Percentiles rank a stretch among this genome's conserved stretches.
phyloP scores from a whole-genome alignment of 305 asterid species.

The Rubia peregrina region DNA sequence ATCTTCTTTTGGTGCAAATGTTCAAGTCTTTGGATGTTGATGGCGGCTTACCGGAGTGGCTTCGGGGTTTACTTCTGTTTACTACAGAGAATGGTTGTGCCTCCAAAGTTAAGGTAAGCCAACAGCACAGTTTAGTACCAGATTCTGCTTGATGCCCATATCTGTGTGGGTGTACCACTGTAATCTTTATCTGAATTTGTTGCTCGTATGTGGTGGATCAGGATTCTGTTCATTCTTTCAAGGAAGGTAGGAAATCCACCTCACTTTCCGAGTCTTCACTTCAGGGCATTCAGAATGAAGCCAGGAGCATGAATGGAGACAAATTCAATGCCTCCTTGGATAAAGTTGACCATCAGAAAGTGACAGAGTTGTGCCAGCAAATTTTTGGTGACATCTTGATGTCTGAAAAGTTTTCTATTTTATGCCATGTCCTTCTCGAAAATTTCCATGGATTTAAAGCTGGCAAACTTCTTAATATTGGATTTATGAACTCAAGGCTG shows the following conservation, averaged over 20 bases:
- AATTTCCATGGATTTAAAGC: conserved; percentile 56
- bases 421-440: conserved; percentile 60
- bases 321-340: conserved; percentile 35
- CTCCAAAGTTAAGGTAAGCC: conserved; percentile 44
- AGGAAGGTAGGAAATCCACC: conserved; percentile 34
- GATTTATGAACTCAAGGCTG: conserved; percentile 58
- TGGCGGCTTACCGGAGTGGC: conserved; percentile 53
- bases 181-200: background rate
- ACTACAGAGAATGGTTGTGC: conserved; percentile 40
- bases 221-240: conserved; percentile 51
- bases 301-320: conserved; percentile 28
- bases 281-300: conserved; percentile 28
- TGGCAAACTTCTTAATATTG: conserved; percentile 50
- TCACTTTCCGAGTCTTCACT: conserved; percentile 24
- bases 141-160: conserved; percentile 7
- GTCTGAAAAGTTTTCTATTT: conserved; percentile 67
- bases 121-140: conserved; percentile 7
- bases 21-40: conserved; percentile 48
- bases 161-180: background rate
- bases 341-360: conserved; percentile 28
- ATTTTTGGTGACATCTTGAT: conserved; percentile 48
- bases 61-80: conserved; percentile 37
- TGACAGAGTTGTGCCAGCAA: conserved; percentile 49
- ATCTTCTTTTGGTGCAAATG: conserved; percentile 56
- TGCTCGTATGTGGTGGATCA: conserved; percentile 18